Base-by-base conservation (phyloP, 148 eudicot species). In the Cornus florida region DNA sequence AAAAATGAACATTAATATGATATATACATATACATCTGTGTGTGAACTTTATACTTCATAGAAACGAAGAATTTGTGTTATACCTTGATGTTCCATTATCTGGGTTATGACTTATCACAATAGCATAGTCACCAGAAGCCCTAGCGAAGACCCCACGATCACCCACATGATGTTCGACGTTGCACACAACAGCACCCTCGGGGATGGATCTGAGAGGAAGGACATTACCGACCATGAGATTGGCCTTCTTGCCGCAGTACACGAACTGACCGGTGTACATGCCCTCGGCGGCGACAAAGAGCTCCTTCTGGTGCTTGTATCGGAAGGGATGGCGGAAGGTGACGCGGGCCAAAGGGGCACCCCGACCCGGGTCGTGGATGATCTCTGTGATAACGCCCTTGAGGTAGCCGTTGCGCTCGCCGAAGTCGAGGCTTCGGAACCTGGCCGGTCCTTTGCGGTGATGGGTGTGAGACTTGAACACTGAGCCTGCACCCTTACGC, bases 391-490 rank as follows among this genome's bases (percentile, higher is more conserved):
- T 67, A 13, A 87, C 88, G 6, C 90, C 90, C 69, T 83, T 87
- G 13, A 83, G 83, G 81, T 87, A 87, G 17, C 90, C 90, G 59
- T 87, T 87, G 43, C 90, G 78, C 75, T 87, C 90, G 23, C 90
- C 90, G 78, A 87, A 87, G 74, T 87, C 90, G 38, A 85, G 83
- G n/a, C 80, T 46, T 0, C 90, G 84, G 85, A 87, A 83, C 2
- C 86, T 39, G 10, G 90, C 90, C 16, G 90, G 84, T 17, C 90
- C 90, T 57, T 87, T 87, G 22, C 90, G 86, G 85, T 87, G 90
- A 86, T 87, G 90, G 8, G 90, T 87, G 82, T 87, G 90, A 78
- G 90, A 88, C 48, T 75, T 83, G 90, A 88, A 85, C 7, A 88
- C 85, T 0, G 86, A 83, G 0, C 90, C 88, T 0, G 90, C 90